Evolutionary conservation across 2,329 filamentous ascomycete genomes (phyloP).

Genomic region (Piedraia hortae): DNA sequence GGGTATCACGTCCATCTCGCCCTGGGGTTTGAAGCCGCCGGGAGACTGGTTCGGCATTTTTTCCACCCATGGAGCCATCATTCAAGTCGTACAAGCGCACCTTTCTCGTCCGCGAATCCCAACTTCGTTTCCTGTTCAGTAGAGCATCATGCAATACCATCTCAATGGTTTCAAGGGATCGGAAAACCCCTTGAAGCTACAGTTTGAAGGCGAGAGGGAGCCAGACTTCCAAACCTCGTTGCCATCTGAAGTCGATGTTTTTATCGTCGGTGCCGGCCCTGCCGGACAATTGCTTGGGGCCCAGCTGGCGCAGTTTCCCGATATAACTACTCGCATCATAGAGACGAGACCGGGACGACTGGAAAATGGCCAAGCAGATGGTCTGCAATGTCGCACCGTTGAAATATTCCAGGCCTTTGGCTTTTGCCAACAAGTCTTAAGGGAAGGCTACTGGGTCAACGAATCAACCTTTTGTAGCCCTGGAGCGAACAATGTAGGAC

Average conservation of each 20-base stretch:
- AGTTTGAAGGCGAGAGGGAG: conserved; percentile 6
- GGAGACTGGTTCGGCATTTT: too few relatives aligned
- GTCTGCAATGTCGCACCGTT: conserved; percentile 35
- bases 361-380: conserved; percentile 20
- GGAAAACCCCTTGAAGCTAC: conserved; percentile 9
- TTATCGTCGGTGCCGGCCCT: conserved; percentile 25
- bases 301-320: conserved; percentile 22
- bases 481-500: conserved; percentile 23
- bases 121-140: too few relatives aligned
- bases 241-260: conserved; percentile 17
- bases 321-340: conserved; percentile 22
- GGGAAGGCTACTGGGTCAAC: conserved; percentile 40
- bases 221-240: conserved; percentile 10
- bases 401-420: conserved; percentile 52
- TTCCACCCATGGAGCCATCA: too few relatives aligned
- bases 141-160: conserved; percentile 12
- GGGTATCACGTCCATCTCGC: too few relatives aligned
- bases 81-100: too few relatives aligned
- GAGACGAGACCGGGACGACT: conserved; percentile 10
- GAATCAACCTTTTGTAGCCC: conserved; percentile 37
- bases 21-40: too few relatives aligned
- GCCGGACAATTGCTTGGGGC: conserved; percentile 21
- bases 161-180: conserved; percentile 12
- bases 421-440: conserved; percentile 34
- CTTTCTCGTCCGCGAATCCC: too few relatives aligned